Conservation (phyloP, 768 basidiomycete genomes). For the Xerocomus potaroensis region DNA sequence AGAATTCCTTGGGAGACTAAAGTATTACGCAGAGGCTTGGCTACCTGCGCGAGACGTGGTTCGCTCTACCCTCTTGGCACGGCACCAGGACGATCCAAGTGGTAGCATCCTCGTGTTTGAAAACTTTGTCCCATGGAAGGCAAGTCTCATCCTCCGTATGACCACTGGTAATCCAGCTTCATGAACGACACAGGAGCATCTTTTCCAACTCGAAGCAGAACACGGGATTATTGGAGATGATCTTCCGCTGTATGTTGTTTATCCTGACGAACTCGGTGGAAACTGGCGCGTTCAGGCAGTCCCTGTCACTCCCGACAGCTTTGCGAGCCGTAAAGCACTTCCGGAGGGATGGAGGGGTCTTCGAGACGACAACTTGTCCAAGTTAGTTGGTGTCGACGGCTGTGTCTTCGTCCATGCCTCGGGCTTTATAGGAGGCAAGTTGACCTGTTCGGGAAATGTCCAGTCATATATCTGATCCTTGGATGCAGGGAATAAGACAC, state of each 20-base stretch:
- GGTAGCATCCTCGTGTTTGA: slow-evolving; percentile 81
- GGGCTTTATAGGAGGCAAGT: slow-evolving; percentile 91
- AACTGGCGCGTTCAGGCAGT: slow-evolving; percentile 95
- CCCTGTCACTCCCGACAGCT: slow-evolving; percentile 74
- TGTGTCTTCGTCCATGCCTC: slow-evolving; percentile 93
- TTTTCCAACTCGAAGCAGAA: slow-evolving; percentile 80
- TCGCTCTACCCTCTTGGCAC: slow-evolving; percentile 50
- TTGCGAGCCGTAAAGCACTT: slow-evolving; percentile 86
- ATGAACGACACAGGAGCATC: slow-evolving; percentile 61
- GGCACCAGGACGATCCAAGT: slow-evolving; percentile 56
- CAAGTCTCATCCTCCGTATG: slow-evolving; percentile 21
- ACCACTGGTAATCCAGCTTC: not conserved
- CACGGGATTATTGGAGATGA: slow-evolving; percentile 40
- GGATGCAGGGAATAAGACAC: slow-evolving; percentile 75
- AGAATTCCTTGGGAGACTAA: slow-evolving; percentile 77
- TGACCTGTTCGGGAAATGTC: slow-evolving; percentile 1
- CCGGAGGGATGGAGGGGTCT: slow-evolving; percentile 93
- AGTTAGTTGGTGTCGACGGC: slow-evolving; percentile 69
- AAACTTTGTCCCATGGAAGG: slow-evolving; percentile 86
- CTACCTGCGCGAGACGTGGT: slow-evolving; percentile 86
- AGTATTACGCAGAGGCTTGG: slow-evolving; percentile 88
- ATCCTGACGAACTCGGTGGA: slow-evolving; percentile 72
- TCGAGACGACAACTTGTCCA: slow-evolving; percentile 76
- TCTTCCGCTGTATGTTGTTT: slow-evolving; percentile 79
- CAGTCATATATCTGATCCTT: slow-evolving; percentile 8